Percentiles rank a stretch among this genome's conserved stretches.
phyloP scores from a whole-genome alignment of 495 filamentous ascomycete species.

The Penicillium atrosanguineum region DNA sequence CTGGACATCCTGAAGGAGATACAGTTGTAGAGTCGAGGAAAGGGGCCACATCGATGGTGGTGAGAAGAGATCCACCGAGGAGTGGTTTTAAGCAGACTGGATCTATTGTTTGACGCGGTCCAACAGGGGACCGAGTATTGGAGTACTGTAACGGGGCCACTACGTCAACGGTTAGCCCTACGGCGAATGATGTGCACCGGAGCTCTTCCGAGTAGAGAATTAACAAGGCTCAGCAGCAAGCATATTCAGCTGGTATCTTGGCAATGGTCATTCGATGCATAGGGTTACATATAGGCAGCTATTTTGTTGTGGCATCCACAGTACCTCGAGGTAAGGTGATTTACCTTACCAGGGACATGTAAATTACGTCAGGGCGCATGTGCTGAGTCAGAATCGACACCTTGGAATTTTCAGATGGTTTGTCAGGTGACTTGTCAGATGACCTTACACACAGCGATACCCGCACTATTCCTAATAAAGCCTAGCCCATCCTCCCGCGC shows the following conservation, averaged over 20 bases:
- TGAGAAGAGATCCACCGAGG: not conserved
- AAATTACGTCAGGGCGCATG: conserved; percentile 3
- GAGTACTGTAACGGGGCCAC: conserved; percentile 1
- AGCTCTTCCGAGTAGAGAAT: not conserved
- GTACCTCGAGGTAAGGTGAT: not conserved
- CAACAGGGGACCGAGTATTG: not conserved
- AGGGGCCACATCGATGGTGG: conserved; percentile 20
- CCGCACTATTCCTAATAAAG: conserved; percentile 3
- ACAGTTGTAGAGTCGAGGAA: conserved; percentile 8
- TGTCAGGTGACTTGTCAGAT: not conserved
- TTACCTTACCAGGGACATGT: not conserved
- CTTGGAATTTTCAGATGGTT: not conserved
- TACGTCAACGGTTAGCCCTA: conserved; percentile 23
- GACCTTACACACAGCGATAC: not conserved
- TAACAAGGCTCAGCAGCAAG: not conserved
- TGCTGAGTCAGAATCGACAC: not conserved
- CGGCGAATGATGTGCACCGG: not conserved
- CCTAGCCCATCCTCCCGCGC: conserved; percentile 19
- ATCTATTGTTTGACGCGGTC: conserved; percentile 1
- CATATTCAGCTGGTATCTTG: no score
- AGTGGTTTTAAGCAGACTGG: conserved; percentile 11
- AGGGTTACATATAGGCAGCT: not conserved
- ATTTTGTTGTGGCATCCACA: not conserved
- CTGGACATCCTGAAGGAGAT: conserved; percentile 32
- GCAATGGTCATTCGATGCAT: no score